A percentile compares a stretch with the other conserved stretches of the same genome.
phyloP scores from a whole-genome alignment of 192 early-diverging fungal species.

The Gonapodya prolifera region DNA sequence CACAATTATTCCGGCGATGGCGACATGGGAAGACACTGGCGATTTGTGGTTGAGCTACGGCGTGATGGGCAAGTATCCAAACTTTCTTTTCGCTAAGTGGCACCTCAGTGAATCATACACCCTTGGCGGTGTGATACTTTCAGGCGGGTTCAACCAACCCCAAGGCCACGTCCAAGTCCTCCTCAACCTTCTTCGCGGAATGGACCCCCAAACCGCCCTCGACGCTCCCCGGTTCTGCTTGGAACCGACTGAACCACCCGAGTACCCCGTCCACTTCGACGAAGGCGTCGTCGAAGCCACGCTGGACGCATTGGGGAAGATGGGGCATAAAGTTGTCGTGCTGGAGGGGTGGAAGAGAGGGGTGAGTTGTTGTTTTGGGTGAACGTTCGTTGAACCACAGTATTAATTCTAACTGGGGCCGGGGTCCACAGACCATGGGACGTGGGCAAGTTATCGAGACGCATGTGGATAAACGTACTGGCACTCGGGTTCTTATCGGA shows the following conservation, averaged over 20 bases:
- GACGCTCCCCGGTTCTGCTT: conserved; percentile 53
- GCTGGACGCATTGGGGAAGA: conserved; percentile 27
- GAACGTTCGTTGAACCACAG: background rate
- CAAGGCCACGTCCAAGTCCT: conserved; percentile 76
- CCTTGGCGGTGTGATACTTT: conserved; percentile 46
- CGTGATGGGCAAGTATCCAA: conserved; percentile 5
- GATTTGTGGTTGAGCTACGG: conserved; percentile 33
- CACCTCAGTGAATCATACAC: conserved; percentile 6
- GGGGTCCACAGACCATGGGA: conserved; percentile 34
- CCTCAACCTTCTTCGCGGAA: conserved; percentile 42
- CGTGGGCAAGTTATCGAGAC: conserved; percentile 58
- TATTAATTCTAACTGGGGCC: background rate
- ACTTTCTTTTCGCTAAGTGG: background rate
- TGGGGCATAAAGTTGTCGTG: conserved; percentile 44
- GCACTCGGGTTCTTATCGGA: conserved; percentile 27
- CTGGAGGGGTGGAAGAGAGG: conserved; percentile 29
- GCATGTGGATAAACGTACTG: conserved; percentile 19
- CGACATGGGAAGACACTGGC: conserved; percentile 20
- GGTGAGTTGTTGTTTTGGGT: too few relatives aligned
- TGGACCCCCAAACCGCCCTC: conserved; percentile 49
- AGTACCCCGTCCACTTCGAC: conserved; percentile 8
- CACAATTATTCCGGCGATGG: conserved; percentile 65
- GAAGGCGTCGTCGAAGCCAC: conserved; percentile 32
- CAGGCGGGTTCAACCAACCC: conserved; percentile 70
- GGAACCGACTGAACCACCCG: conserved; percentile 22